Evolutionary conservation across 768 basidiomycete species (phyloP), one percentile per base, ranked within the genome.

Genomic region (Galerina marginata): DNA sequence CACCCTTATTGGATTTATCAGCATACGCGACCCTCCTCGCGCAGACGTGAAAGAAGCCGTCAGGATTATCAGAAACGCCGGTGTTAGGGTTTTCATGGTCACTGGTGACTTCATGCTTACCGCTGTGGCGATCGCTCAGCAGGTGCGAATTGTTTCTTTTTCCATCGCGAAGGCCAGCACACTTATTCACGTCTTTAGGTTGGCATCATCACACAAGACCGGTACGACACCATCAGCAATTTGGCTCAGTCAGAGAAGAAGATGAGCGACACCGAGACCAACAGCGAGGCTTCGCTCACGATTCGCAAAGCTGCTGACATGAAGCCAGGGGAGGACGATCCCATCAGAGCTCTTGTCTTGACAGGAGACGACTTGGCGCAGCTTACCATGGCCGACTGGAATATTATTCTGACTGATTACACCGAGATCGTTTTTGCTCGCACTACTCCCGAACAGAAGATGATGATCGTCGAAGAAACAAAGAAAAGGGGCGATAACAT

Each of bases 31-130:
- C 56, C 86, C 86, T 3, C 85, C 85, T 9, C 77, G 85, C 25
- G 71, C 77, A 10, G 81, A 86, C 54, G 79, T 81, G n/a, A 75
- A 76, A 2, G 72, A 69, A 0, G 79, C 86, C 6, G 81, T 87
- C 2, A 61, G 73, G 3, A 72, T 79, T 48, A 83, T 81, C 64
- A 72, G 81, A 23, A 69, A 72, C 52, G 86, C 86, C 0, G 85
- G 86, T 20, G 78, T 84, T 49, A 76, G 79, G 23, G 79, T 85
- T 15, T 79, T 83, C 59, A 86, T 86, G 83, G 75, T 86, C 23
- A 86, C 85, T 0, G 85, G 85, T 48, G 84, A 86, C 66, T 83
- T 84, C 69, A 73, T 80, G 47, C 70, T 83, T 62, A 86, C 85
- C 0, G 85, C 84, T 0, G 75, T 78, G 6, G 77, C 83, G 5